phyloP scores from a whole-genome alignment of 441 rosid genomes.

The Adansonia grandidieri region DNA sequence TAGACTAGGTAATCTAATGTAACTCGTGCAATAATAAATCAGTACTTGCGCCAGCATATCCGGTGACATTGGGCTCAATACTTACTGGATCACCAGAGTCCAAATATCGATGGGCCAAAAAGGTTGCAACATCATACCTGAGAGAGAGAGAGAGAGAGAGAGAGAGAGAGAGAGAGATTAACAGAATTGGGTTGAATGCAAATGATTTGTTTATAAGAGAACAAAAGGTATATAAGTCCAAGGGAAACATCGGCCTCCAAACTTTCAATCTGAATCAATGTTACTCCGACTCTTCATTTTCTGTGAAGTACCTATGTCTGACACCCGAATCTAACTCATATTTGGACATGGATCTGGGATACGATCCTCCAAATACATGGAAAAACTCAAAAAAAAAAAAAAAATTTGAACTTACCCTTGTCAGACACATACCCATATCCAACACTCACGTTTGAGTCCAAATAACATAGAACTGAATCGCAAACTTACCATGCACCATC shows the following conservation, averaged over 20 bases:
- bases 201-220: constrained; percentile 7
- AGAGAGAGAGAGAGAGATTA: background rate
- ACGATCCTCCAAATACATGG: no score
- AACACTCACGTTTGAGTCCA: no score
- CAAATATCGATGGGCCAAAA: constrained; percentile 78
- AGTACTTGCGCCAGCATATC: background rate
- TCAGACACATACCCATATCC: no score
- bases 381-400: no score
- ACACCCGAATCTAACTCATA: no score
- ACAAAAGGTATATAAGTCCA: background rate
- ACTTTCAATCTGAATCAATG: background rate
- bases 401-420: no score
- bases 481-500: constrained; percentile 94
- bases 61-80: constrained; percentile 6
- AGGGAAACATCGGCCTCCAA: background rate
- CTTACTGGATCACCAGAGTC: constrained; percentile 88
- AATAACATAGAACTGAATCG: background rate
- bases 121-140: constrained; percentile 95
- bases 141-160: background rate
- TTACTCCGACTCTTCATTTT: no score
- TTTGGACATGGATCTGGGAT: no score
- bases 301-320: no score
- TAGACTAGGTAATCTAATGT: background rate
- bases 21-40: background rate
- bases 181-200: constrained; percentile 10